These are phyloP conservation scores for Drosera spatulata DNA, from an alignment of 179 eudicot genomes.

Conservation along the genomic window DNA sequence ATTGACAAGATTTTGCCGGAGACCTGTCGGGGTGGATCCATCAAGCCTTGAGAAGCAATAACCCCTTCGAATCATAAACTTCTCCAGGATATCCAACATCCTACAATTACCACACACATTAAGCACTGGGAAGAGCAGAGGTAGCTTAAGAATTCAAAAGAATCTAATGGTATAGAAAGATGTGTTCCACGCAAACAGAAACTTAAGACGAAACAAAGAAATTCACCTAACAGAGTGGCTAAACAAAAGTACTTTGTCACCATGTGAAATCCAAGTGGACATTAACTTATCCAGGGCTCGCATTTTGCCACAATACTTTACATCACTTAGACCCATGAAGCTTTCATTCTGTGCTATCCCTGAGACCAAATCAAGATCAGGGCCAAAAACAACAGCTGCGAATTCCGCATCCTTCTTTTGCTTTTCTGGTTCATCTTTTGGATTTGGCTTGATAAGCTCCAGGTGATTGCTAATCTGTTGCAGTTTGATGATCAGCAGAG, in stretches of 20 bases:
- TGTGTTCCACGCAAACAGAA: conserved; percentile 1
- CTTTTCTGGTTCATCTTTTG: conserved; percentile 76
- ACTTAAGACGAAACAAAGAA: conserved; percentile 7
- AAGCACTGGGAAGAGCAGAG: not conserved
- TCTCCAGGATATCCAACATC: conserved; percentile 92
- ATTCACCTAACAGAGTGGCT: conserved; percentile 89
- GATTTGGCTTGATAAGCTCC: conserved; percentile 94
- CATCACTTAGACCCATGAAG: conserved; percentile 92
- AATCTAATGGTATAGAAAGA: too few species aligned
- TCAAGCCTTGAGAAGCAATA: conserved; percentile 87
- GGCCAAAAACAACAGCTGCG: conserved; percentile 67
- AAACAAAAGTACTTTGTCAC: conserved; percentile 90
- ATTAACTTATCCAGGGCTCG: conserved; percentile 75
- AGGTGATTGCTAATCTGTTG: conserved; percentile 90
- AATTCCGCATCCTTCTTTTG: conserved; percentile 84
- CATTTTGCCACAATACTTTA: conserved; percentile 92
- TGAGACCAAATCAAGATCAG: conserved; percentile 72
- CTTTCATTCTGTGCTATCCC: conserved; percentile 59
- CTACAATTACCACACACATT: conserved; percentile 23
- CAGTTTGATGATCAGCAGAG: conserved; percentile 5
- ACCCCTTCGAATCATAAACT: conserved; percentile 87
- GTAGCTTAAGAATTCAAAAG: too few species aligned
- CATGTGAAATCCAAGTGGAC: conserved; percentile 68
- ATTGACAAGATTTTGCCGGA: conserved; percentile 86
- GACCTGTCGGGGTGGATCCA: conserved; percentile 81